Percentiles rank a stretch among this genome's conserved stretches.
These are phyloP conservation scores for Hericium rajendrae DNA, from an alignment of 768 basidiomycete species.

Conservation along the genomic window DNA sequence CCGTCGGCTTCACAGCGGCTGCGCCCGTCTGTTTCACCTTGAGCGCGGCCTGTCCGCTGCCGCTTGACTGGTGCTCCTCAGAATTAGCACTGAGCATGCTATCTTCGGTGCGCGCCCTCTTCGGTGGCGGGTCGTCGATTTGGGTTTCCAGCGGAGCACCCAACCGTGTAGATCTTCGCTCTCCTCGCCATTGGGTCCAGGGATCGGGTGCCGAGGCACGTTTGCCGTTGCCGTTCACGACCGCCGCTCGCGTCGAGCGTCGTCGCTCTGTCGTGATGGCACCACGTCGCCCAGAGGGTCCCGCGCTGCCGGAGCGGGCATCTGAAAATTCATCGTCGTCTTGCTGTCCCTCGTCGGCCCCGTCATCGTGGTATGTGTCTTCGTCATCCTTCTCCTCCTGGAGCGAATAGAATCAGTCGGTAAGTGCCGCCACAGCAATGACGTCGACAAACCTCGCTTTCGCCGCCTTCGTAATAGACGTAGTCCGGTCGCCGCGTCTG, in stretches of 20 bases:
- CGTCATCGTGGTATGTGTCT: slow-evolving; percentile 7
- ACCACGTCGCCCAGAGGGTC: slow-evolving; percentile 9
- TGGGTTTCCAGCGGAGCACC: slow-evolving; percentile 45
- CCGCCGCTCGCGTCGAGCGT: slow-evolving; percentile 33
- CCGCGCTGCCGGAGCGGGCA: slow-evolving; percentile 16
- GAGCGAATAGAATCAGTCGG: slow-evolving; percentile 32
- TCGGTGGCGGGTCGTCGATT: slow-evolving; percentile 42
- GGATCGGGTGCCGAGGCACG: slow-evolving; percentile 40
- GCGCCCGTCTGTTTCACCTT: slow-evolving; percentile 48
- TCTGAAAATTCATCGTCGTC: slow-evolving; percentile 33
- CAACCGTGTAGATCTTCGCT: slow-evolving; percentile 61
- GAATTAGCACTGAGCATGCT: slow-evolving; percentile 33
- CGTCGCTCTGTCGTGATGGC: slow-evolving; percentile 19
- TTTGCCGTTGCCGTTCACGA: slow-evolving; percentile 37
- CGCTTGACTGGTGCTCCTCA: slow-evolving; percentile 18
- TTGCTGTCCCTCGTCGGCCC: slow-evolving; percentile 39
- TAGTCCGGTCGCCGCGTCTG: slow-evolving; percentile 71
- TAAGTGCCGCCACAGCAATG: background rate
- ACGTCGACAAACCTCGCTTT: slow-evolving; percentile 50
- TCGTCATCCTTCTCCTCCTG: slow-evolving; percentile 58
- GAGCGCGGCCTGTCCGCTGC: slow-evolving; percentile 19
- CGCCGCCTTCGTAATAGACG: slow-evolving; percentile 58
- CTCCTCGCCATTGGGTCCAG: slow-evolving; percentile 58
- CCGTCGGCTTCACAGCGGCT: slow-evolving; percentile 59
- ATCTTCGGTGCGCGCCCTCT: slow-evolving; percentile 74